Percentiles rank a stretch among this genome's conserved stretches.
phyloP scores from a whole-genome alignment of 1,139 yeast genomes.

The Debaryomycetaceae sp. region DNA sequence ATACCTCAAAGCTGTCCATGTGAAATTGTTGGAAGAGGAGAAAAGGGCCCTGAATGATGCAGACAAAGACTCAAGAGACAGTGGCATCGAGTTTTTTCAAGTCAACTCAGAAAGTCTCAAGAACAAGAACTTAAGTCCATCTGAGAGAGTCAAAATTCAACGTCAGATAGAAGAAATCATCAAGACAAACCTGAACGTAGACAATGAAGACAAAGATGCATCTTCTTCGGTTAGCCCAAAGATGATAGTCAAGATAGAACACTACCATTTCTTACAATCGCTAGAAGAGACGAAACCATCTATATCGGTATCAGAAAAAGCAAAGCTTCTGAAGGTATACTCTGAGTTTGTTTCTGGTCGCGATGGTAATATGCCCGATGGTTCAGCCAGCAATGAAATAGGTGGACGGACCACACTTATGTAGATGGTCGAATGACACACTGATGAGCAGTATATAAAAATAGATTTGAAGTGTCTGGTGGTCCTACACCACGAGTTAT shows the following conservation, averaged over 20 bases:
- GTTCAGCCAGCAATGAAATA: constrained; percentile 73
- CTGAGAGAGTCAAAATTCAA: constrained; percentile 42
- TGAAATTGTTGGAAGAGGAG: constrained; percentile 51
- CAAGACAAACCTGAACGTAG: constrained; percentile 9
- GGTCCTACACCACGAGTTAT: too few relatives aligned
- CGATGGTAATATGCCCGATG: constrained; percentile 88
- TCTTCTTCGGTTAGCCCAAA: constrained; percentile 12
- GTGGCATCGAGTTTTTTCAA: constrained; percentile 31
- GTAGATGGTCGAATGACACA: constrained; percentile 23
- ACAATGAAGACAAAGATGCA: constrained; percentile 7
- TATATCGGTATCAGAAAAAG: constrained; percentile 69
- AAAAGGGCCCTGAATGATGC: constrained; percentile 16
- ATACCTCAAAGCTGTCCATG: constrained; percentile 85
- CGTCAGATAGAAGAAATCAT: constrained; percentile 47
- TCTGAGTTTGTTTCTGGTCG: constrained; percentile 71
- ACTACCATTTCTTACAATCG: constrained; percentile 60
- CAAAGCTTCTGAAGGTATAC: constrained; percentile 63
- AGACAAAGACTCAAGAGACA: constrained; percentile 12
- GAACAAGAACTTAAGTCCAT: constrained; percentile 31
- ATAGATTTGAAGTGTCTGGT: neutral
- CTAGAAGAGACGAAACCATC: constrained; percentile 80
- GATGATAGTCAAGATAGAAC: constrained; percentile 35
- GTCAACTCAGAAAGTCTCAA: constrained; percentile 31
- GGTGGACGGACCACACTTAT: constrained; percentile 82
- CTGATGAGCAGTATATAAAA: neutral